Evolutionary conservation across 1,139 yeast genomes (phyloP).

Genomic region (Citeromyces hawaiiensis): DNA sequence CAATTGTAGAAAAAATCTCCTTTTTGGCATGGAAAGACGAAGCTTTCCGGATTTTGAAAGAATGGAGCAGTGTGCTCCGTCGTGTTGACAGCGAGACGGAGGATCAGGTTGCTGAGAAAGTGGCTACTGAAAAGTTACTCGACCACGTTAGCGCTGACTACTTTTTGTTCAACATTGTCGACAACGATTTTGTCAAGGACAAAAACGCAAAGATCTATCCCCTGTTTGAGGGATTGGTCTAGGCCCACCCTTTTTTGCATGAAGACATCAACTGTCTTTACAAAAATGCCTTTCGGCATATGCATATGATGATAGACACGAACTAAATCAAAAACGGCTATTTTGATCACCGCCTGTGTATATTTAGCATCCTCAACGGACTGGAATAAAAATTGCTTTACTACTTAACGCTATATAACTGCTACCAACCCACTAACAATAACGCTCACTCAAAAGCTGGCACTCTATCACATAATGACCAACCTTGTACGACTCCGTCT

Average conservation of each 20-base stretch:
- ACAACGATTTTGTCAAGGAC: constrained; percentile 59
- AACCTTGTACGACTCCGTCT: constrained; percentile 57
- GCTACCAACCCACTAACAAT: too few relatives aligned
- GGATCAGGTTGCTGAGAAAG: constrained; percentile 7
- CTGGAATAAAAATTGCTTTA: constrained; percentile 1
- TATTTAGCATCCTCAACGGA: neutral
- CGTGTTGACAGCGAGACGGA: constrained; percentile 21
- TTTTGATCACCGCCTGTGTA: neutral
- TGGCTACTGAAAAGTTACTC: constrained; percentile 22
- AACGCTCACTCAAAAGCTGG: constrained; percentile 10
- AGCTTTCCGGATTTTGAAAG: constrained; percentile 68
- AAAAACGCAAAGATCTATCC: constrained; percentile 34
- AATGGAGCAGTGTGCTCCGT: constrained; percentile 58
- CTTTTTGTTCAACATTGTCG: constrained; percentile 78
- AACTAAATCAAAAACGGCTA: neutral
- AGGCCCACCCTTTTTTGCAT: constrained; percentile 2
- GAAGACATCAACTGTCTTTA: constrained; percentile 6
- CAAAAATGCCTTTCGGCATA: neutral
- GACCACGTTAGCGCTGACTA: constrained; percentile 39
- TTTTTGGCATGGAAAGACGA: constrained; percentile 97
- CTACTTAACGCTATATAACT: too few relatives aligned
- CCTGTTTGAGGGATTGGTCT: constrained; percentile 14
- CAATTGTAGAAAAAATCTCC: constrained; percentile 81
- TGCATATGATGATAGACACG: constrained; percentile 1
- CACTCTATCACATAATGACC: constrained; percentile 67